A percentile compares a stretch with the other conserved stretches of the same genome.
These are phyloP conservation scores for Coemansia interrupta DNA, from an alignment of 192 early-diverging fungal genomes.

Conservation along the genomic window DNA sequence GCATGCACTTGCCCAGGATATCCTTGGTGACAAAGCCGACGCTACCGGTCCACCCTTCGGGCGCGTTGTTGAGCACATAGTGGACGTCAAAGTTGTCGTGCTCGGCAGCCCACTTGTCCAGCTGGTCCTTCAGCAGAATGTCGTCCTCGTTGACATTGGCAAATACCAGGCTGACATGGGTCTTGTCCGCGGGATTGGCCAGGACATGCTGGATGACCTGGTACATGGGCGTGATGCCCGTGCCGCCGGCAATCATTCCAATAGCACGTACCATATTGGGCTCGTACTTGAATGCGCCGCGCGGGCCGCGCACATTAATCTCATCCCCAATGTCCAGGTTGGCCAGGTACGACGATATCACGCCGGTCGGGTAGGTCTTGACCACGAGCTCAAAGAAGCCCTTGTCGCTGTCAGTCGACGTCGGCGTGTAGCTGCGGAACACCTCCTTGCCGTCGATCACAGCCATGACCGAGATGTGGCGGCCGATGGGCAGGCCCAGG, in stretches of 20 bases:
- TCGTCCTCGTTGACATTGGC: slow-evolving; percentile 88
- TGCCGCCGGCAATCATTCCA: slow-evolving; percentile 94
- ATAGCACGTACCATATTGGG: slow-evolving; percentile 74
- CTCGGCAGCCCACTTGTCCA: slow-evolving; percentile 68
- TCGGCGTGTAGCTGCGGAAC: slow-evolving; percentile 88
- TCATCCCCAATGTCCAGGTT: slow-evolving; percentile 69
- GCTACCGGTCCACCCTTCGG: slow-evolving; percentile 75
- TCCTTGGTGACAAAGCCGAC: slow-evolving; percentile 84
- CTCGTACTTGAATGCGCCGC: slow-evolving; percentile 82
- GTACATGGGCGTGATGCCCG: slow-evolving; percentile 95
- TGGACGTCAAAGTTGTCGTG: slow-evolving; percentile 76
- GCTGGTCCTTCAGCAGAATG: slow-evolving; percentile 79
- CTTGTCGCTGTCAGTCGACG: slow-evolving; percentile 73
- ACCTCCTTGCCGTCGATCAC: slow-evolving; percentile 80
- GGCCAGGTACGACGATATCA: slow-evolving; percentile 71
- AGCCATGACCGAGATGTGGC: slow-evolving; percentile 87
- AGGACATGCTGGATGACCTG: slow-evolving; percentile 86
- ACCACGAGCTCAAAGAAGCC: slow-evolving; percentile 90
- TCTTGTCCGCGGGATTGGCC: slow-evolving; percentile 84
- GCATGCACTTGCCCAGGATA: slow-evolving; percentile 70
- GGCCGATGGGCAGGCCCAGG: slow-evolving; percentile 89
- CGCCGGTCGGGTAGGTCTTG: slow-evolving; percentile 85
- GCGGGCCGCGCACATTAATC: slow-evolving; percentile 79
- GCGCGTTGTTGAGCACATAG: slow-evolving; percentile 82
- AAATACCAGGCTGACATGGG: slow-evolving; percentile 82